Evolutionary conservation across 257 asterid species (phyloP), one percentile per base, ranked within the genome.

Genomic region (Solanum peruvianum): DNA sequence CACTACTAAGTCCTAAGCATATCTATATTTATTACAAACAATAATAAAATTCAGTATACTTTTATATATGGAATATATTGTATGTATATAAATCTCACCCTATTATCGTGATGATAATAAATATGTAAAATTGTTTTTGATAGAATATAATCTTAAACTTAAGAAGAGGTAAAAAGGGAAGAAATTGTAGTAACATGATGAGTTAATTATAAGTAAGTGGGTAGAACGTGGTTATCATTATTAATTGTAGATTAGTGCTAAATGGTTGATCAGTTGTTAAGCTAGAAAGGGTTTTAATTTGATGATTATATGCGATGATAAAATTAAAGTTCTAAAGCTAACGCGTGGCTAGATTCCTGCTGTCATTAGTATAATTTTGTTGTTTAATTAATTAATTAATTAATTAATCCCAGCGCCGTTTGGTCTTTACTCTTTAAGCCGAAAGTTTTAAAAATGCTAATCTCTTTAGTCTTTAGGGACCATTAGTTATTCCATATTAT

Each of bases 341-440:
- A 81, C 85, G 64, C 70, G 85, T 81, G 85, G 85, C 85, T 81
- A 52, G 70, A 81, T 81, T 81, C 85, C 69, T 80, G 85, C 85
- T 29, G 42, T 80, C 42, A 47, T 47, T 77, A 47, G 25, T 78
- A 44, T 78, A 78, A 78, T 45, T 80, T 80, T 80, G 20, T 80
- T 80, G 29, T 80, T 78, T 78, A 29, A 42, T n/a, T 75, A 47
- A 42, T 41, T 75, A 12, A 11, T 76, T 73, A 11, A 21, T 75
- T 23, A 42, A 76, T 76, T 25, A 14, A 49, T 49, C 60, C 20
- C 37, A 42, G 47, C 31, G 31, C 85, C 85, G 45, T 81, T 49
- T 64, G 85, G 29, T 29, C 52, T 81, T 77, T 13, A 39, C 4
- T 45, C 4, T 42, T 49, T 81, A 3, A 81, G 85, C 85, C 70